These are phyloP conservation scores for Rhodotorula diobovata DNA, from an alignment of 768 basidiomycete genomes.

Conservation along the genomic window DNA sequence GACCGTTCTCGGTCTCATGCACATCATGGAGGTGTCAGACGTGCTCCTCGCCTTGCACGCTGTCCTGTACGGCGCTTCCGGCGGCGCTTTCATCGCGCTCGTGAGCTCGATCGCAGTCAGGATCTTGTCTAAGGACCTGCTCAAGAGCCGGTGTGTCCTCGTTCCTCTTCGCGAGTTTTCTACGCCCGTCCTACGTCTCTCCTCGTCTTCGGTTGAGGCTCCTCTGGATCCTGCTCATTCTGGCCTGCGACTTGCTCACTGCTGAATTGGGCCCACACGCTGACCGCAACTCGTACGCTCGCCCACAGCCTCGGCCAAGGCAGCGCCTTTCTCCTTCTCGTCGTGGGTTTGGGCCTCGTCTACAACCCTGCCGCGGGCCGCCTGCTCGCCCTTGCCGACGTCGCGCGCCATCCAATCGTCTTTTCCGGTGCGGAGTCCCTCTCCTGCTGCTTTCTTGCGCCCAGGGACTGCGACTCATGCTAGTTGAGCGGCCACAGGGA, in stretches of 20 bases:
- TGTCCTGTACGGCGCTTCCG: constrained; percentile 42
- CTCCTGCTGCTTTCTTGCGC: background rate
- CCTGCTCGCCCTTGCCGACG: background rate
- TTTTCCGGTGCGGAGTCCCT: constrained; percentile 3
- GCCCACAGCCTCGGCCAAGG: constrained; percentile 12
- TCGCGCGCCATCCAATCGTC: constrained; percentile 19
- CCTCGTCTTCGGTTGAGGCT: too few relatives aligned
- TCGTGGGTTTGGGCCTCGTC: constrained; percentile 13
- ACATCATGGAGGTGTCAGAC: background rate
- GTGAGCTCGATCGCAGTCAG: constrained; percentile 27
- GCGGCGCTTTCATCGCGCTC: constrained; percentile 44
- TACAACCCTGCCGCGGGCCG: constrained; percentile 29
- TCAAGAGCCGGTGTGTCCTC: constrained; percentile 23
- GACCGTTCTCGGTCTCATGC: constrained; percentile 41
- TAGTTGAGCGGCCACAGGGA: background rate
- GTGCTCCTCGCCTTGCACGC: background rate
- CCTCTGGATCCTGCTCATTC: too few relatives aligned
- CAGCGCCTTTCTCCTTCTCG: constrained; percentile 24
- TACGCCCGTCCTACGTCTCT: too few relatives aligned
- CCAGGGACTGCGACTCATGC: too few relatives aligned
- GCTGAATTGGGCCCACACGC: too few relatives aligned
- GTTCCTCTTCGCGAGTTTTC: too few relatives aligned
- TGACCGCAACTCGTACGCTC: too few relatives aligned
- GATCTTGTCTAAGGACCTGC: constrained; percentile 4
- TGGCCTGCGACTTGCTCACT: too few relatives aligned